Base-by-base conservation (phyloP, 306 rosid species). In the Rosa persica region DNA sequence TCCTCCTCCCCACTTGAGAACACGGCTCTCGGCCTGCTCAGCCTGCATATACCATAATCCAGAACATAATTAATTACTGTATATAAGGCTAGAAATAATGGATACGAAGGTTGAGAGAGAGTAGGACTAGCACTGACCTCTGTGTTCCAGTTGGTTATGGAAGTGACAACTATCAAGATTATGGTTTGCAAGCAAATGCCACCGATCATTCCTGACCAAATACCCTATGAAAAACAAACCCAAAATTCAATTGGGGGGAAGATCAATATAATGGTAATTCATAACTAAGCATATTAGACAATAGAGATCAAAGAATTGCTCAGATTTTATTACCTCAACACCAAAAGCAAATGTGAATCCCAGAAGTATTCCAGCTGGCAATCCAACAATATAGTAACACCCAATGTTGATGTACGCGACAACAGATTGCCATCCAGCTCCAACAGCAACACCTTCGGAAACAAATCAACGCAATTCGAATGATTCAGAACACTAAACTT, bases 361-460 rank as follows among this genome's bases (percentile, higher is more conserved):
- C 34, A 93, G 83, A 73, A 91, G 57, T 73, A 93, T 88, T 52
- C 96, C 98, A 1, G 89, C 89, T 0, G 96, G 98, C 83, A 93
- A 82, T 84, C 98, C 96, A 79, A 93, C 67, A 54, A 81, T 0
- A 75, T 89, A 90, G 75, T 91, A 93, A 74, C 96, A 93, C 17
- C 85, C 96, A 58, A 93, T 78, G 75, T 93, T 93, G 83, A 93
- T 91, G 82, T 93, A 91, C 49, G 96, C 96, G 12, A 91, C 89
- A 23, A 93, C 77, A 74, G 93, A 38, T 81, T 91, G 98, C 98
- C 98, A 91, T 4, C 96, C 98, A 40, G 94, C 96, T 81, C 98
- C 98, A 79, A 93, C 76, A 76, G 94, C 98, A 77, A 93, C 98
- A 77, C 98, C 96, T 93, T 79, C 70, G 36, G 2, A 70, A 70